Evolutionary conservation across 352 stramenopile species (phyloP), one percentile per base, ranked within the genome.

Genomic region (Globisporangium abappressorium): DNA sequence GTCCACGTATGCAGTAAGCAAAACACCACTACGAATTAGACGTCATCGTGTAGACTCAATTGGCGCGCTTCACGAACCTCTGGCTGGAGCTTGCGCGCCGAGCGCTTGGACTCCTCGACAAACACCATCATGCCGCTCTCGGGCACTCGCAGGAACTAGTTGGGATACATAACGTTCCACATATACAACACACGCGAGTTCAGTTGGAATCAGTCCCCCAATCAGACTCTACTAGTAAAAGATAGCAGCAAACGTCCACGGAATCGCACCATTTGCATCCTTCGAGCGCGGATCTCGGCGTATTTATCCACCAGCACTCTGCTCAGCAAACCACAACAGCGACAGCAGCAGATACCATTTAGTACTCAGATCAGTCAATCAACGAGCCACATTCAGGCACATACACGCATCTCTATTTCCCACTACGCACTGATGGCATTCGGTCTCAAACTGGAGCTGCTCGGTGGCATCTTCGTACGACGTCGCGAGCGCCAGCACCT

Each of bases 281-380:
- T 66, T 8, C 75, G 76, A 24, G 81, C 72, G 11, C 81, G 79
- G 51, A 87, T 85, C 62, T 77, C 65, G 9, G 79, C 71, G 6
- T 78, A 65, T 59, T 90, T 85, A 7, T 82, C 59, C 28, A 80
- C 66, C 62, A 90, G 67, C 46, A 84, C 71, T 15, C 76, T 85
- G 55, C 14, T 33, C 30, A 33, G 3, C 30, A 33, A 33, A 5
- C 51, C 70, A 51, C 28, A 64, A 7, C 47, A 38, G 60, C 7
- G 36, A 9, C 38, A 57, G 8, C 1, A 60, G 30, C 54, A 54
- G 8, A 46, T 56, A n/a, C 36, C 24, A 5, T 34, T 57, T n/a
- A 11, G 12, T 14, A 11, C 34, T 14, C 34, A 41, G 12, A 9
- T 14, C 34, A 8, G 12, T 12, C 24, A n/a, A 36, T 33, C 9